phyloP scores from a whole-genome alignment of 768 basidiomycete genomes.

The Crucibulum laeve region DNA sequence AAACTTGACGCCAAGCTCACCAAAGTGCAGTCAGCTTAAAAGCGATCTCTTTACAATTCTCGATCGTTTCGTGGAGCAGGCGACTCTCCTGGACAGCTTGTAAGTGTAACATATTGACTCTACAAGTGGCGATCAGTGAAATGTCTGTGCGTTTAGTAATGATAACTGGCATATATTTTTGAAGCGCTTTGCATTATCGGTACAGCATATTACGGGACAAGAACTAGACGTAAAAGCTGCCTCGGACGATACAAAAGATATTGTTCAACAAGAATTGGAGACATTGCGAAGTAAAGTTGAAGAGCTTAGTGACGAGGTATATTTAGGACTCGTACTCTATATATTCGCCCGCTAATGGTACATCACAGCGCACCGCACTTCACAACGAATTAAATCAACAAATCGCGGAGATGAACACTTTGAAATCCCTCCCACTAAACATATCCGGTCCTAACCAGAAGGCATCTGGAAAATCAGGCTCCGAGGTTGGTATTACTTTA shows the following conservation, averaged over 20 bases:
- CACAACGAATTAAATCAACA: conserved; percentile 55
- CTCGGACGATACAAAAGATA: conserved; percentile 27
- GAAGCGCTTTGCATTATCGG: conserved; percentile 53
- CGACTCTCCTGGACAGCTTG: conserved; percentile 59
- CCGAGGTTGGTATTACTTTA: conserved; percentile 43
- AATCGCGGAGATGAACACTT: conserved; percentile 62
- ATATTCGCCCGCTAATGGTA: conserved; percentile 2
- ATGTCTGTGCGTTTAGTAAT: conserved; percentile 40
- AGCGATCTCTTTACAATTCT: conserved; percentile 53
- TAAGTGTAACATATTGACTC: conserved; percentile 24
- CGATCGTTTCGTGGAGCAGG: conserved; percentile 63
- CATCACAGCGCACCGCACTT: conserved; percentile 42
- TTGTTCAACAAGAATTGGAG: conserved; percentile 60
- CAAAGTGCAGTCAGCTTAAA: conserved; percentile 51
- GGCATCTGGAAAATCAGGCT: conserved; percentile 41
- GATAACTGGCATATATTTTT: conserved; percentile 62
- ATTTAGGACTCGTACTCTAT: not conserved
- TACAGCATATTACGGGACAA: conserved; percentile 65
- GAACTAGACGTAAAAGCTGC: conserved; percentile 49
- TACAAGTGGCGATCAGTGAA: conserved; percentile 2
- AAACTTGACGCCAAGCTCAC: conserved; percentile 2
- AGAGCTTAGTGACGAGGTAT: conserved; percentile 62
- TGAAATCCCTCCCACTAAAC: conserved; percentile 47
- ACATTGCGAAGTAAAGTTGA: conserved; percentile 55
- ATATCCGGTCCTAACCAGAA: conserved; percentile 32